Evolutionary conservation across 2,329 filamentous ascomycete genomes (phyloP).

Genomic region (Pleoardoris graminearum): DNA sequence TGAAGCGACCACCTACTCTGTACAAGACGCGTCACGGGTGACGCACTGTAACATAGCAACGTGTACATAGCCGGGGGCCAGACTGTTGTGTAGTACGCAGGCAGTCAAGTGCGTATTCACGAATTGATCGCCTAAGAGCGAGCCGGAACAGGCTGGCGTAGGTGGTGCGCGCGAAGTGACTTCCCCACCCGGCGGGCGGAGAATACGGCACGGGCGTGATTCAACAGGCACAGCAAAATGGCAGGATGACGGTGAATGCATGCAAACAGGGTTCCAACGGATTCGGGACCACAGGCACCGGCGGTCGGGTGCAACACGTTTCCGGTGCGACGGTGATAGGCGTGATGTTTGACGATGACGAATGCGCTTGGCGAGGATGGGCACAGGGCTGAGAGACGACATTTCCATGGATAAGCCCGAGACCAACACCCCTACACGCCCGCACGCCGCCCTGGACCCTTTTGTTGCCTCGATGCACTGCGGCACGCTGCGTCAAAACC

Average conservation of each 20-base stretch:
- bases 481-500: no score
- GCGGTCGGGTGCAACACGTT: neutral
- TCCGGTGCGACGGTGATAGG: conserved; percentile 7
- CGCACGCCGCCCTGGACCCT: conserved; percentile 7
- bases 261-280: neutral
- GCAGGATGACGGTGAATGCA: neutral
- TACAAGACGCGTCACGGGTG: no score
- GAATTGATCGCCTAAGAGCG: neutral
- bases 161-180: neutral
- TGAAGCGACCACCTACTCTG: no score
- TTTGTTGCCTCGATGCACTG: neutral
- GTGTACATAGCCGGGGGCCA: no score
- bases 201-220: neutral
- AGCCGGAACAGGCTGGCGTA: neutral
- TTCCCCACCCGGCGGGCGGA: neutral
- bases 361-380: neutral
- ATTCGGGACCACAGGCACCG: neutral
- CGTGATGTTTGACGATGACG: conserved; percentile 9
- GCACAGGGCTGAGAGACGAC: conserved; percentile 16
- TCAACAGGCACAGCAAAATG: neutral
- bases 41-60: no score
- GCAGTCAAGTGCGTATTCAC: neutral
- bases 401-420: conserved; percentile 22
- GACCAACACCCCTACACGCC: conserved; percentile 4
- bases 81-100: neutral